Evolutionary conservation across 768 basidiomycete genomes (phyloP), one percentile per base, ranked within the genome.

Genomic region (Ephemerocybe angulata): DNA sequence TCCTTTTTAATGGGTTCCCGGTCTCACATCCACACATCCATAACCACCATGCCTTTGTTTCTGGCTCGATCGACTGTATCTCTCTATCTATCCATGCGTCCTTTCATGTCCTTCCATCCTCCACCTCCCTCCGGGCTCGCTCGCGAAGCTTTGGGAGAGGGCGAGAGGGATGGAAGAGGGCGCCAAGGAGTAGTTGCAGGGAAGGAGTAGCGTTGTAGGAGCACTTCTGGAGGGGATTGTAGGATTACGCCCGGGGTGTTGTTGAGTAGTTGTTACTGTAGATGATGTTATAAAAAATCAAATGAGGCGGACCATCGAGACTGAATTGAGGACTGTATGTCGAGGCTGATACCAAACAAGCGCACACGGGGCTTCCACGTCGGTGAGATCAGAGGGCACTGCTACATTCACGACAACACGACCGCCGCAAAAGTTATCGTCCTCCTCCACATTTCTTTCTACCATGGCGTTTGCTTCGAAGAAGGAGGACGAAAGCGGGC

Each of bases 401-500:
- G 57, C 55, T 58, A 44, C 53, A 33, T 52, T 25, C 46, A 30
- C 53, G 19, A 21, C 44, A n/a, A n/a, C n/a, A n/a, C 24, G 50
- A 24, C 31, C 38, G 54, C 58, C 59, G 47, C 54, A 58, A 55
- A 55, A 49, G 37, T 29, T 22, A 58, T 35, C 35, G 46, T 54
- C 44, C 46, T 49, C 53, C 37, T 28, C 24, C 31, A 5, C 61
- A 60, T 54, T 35, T 46, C 56, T 56, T 53, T 59, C 55, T 50
- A 64, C 67, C 59, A 80, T 81, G 79, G 75, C 74, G 56, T 87
- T 90, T 73, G 79, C 81, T 65, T 92, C 88, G 62, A 98, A 98
- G 80, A 95, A 95, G 79, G 95, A 98, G 74, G 96, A 98, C 66
- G 95, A 97, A 77, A 86, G 82, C 71, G 88, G 91, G 52, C 84